Evolutionary conservation across 2,329 filamentous ascomycete genomes (phyloP).

Genomic region (Taxawa tesnikishii): DNA sequence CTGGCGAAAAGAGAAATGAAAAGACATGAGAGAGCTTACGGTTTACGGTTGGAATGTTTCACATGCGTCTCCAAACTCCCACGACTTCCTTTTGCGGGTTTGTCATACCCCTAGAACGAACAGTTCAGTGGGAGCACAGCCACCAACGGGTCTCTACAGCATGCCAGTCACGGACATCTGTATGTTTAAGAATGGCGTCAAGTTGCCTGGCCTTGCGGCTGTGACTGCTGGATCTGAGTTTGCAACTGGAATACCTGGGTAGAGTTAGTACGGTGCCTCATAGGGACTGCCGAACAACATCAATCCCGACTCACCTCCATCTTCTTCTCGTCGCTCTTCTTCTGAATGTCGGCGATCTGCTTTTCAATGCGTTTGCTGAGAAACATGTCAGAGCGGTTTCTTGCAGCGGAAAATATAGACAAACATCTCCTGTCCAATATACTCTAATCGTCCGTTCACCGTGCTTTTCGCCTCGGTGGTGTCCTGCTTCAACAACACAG

Average conservation of each 20-base stretch:
- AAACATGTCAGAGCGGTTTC: constrained; percentile 6
- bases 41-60: too few relatives aligned
- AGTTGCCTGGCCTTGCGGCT: background rate
- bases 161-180: too few relatives aligned
- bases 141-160: too few relatives aligned
- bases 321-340: constrained; percentile 53
- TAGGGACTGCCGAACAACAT: background rate
- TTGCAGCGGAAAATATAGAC: background rate
- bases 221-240: background rate
- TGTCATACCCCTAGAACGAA: too few relatives aligned
- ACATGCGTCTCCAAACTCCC: too few relatives aligned
- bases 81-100: too few relatives aligned
- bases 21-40: too few relatives aligned
- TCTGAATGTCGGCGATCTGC: constrained; percentile 52
- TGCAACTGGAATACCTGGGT: background rate
- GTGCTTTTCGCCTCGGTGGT: constrained; percentile 80
- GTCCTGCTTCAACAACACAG: constrained; percentile 89
- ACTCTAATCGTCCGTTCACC: constrained; percentile 81
- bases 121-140: too few relatives aligned
- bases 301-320: constrained; percentile 40
- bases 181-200: too few relatives aligned
- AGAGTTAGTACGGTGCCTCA: too few relatives aligned
- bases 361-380: constrained; percentile 52
- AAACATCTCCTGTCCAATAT: constrained; percentile 88
- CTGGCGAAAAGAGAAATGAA: too few relatives aligned